Conservation (phyloP, 2,329 filamentous ascomycete genomes). For the Monosporascus sp. region DNA sequence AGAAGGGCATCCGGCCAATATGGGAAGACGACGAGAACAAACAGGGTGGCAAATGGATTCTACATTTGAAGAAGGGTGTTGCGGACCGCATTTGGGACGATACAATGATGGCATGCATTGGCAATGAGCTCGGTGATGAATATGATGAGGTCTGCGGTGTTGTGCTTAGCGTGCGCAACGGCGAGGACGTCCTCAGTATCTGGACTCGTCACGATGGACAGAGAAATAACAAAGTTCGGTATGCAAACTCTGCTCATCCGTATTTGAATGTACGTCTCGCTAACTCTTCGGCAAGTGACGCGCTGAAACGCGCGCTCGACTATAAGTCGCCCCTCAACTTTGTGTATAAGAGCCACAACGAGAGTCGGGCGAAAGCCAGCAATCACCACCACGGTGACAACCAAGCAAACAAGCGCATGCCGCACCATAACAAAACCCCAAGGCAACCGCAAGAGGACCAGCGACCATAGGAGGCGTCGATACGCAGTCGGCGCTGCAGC, state of each 20-base stretch:
- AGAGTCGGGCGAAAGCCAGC: slow-evolving; percentile 76
- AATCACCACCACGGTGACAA: slow-evolving; percentile 34
- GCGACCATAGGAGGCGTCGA: slow-evolving; percentile 17
- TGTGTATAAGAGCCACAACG: slow-evolving; percentile 93
- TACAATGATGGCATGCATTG: slow-evolving; percentile 80
- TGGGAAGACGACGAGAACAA: slow-evolving; percentile 99
- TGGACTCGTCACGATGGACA: slow-evolving; percentile 94
- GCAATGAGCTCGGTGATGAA: slow-evolving; percentile 89
- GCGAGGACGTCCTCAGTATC: slow-evolving; percentile 95
- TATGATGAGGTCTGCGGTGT: slow-evolving; percentile 92
- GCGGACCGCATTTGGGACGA: slow-evolving; percentile 97
- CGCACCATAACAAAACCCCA: slow-evolving; percentile 21
- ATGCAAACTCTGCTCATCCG: slow-evolving; percentile 29
- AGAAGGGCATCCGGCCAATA: slow-evolving; percentile 90
- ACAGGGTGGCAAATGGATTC: slow-evolving; percentile 94
- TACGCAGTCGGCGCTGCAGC: neutral
- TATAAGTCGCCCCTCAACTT: slow-evolving; percentile 87
- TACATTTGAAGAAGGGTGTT: slow-evolving; percentile 94
- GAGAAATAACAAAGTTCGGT: slow-evolving; percentile 94
- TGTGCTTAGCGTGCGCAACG: slow-evolving; percentile 88
- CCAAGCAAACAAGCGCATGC: slow-evolving; percentile 26
- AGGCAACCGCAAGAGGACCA: slow-evolving; percentile 25
- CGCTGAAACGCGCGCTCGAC: slow-evolving; percentile 81
- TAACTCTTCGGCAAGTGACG: slow-evolving; percentile 61
- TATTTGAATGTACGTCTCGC: slow-evolving; percentile 3